A percentile compares a stretch with the other conserved stretches of the same genome.
These are phyloP conservation scores for Lactifluus subvellereus DNA, from an alignment of 768 basidiomycete genomes.

Conservation along the genomic window DNA sequence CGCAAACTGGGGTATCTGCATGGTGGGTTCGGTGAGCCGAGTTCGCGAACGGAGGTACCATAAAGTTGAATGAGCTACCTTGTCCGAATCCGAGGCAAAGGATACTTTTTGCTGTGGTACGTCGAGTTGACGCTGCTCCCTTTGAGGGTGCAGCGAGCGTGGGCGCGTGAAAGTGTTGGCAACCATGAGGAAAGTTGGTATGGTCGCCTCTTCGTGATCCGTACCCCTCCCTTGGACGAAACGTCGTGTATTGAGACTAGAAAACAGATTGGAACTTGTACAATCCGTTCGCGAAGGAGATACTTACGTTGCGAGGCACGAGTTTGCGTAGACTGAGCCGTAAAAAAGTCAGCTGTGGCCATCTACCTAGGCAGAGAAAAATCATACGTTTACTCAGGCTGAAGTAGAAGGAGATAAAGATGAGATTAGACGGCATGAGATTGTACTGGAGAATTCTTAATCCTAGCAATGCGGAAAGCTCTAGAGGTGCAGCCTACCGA, in stretches of 20 bases:
- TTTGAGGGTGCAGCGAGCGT: neutral
- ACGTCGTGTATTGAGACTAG: constrained; percentile 21
- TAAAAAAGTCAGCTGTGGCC: neutral
- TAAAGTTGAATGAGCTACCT: constrained; percentile 1
- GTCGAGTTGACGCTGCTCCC: neutral
- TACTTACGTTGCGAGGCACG: constrained; percentile 23
- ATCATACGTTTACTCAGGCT: constrained; percentile 47
- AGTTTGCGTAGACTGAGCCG: constrained; percentile 23
- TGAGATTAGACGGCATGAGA: constrained; percentile 46
- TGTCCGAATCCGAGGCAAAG: constrained; percentile 12
- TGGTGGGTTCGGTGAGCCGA: constrained; percentile 1
- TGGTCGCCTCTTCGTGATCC: constrained; percentile 21
- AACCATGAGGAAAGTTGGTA: constrained; percentile 24
- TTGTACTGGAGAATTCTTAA: constrained; percentile 43
- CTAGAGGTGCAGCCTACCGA: constrained; percentile 38
- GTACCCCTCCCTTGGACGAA: constrained; percentile 23
- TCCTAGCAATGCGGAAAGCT: neutral
- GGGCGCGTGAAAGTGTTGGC: constrained; percentile 14
- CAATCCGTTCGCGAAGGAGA: neutral
- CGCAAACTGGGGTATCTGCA: constrained; percentile 15
- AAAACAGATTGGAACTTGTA: neutral
- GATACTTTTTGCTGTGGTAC: constrained; percentile 15
- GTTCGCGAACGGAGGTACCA: neutral
- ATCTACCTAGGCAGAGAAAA: neutral
- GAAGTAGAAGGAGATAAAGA: constrained; percentile 59